Percentiles rank a stretch among this genome's conserved stretches.
phyloP scores from a whole-genome alignment of 805 yeast genomes.

The Candida insectalens region DNA sequence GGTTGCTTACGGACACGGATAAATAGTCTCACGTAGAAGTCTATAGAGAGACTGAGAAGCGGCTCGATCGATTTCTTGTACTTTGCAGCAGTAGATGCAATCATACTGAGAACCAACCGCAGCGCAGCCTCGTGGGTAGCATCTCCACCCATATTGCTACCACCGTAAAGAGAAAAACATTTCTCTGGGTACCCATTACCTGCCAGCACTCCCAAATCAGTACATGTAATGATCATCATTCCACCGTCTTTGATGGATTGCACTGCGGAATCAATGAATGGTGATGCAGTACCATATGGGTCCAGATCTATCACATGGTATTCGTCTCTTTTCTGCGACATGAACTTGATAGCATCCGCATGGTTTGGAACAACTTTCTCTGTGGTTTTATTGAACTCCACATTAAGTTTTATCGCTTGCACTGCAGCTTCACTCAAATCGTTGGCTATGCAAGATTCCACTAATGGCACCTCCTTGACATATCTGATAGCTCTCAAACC shows the following conservation, averaged over 20 bases:
- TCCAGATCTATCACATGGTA: slow-evolving; percentile 90
- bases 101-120: slow-evolving; percentile 67
- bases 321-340: slow-evolving; percentile 44
- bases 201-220: slow-evolving; percentile 92
- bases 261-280: slow-evolving; percentile 87
- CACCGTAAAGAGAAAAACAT: slow-evolving; percentile 92
- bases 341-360: slow-evolving; percentile 86
- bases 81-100: slow-evolving; percentile 79
- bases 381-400: slow-evolving; percentile 52
- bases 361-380: slow-evolving; percentile 54
- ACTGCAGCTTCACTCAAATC: slow-evolving; percentile 86
- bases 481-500: slow-evolving; percentile 92
- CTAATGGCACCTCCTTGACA: slow-evolving; percentile 80
- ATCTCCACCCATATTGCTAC: slow-evolving; percentile 77
- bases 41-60: slow-evolving; percentile 73
- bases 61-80: slow-evolving; percentile 87
- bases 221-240: slow-evolving; percentile 81
- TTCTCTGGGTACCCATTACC: slow-evolving; percentile 96
- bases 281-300: slow-evolving; percentile 97
- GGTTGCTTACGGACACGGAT: slow-evolving; percentile 74
- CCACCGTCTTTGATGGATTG: slow-evolving; percentile 83
- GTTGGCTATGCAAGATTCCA: slow-evolving; percentile 72
- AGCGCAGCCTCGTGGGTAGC: slow-evolving; percentile 91
- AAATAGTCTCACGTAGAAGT: slow-evolving; percentile 84
- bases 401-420: slow-evolving; percentile 62